Evolutionary conservation across 2,329 filamentous ascomycete species (phyloP).

Genomic region (Paracoccidioides brasiliensis): DNA sequence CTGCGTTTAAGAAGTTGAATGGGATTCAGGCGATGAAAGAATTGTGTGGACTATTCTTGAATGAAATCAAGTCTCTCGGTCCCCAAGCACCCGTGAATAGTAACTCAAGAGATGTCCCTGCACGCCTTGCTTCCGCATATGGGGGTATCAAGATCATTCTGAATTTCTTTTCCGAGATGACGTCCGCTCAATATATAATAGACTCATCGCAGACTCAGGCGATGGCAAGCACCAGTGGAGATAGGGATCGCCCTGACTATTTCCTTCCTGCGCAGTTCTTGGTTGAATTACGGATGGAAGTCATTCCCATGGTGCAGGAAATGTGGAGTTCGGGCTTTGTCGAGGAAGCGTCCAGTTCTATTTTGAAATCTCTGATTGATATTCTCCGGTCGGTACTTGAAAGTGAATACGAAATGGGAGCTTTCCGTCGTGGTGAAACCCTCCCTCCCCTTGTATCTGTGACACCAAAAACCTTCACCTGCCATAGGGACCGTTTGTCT

Average conservation of each 20-base stretch:
- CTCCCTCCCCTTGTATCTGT: constrained; percentile 35
- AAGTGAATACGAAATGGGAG: constrained; percentile 61
- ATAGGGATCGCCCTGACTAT: constrained; percentile 44
- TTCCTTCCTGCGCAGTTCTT: constrained; percentile 64
- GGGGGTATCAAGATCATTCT: constrained; percentile 69
- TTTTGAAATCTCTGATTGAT: constrained; percentile 67
- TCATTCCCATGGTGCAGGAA: constrained; percentile 61
- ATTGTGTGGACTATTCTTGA: constrained; percentile 56
- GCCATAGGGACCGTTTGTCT: constrained; percentile 37
- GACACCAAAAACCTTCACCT: constrained; percentile 39
- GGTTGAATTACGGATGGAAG: constrained; percentile 68
- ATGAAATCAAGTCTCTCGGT: constrained; percentile 40
- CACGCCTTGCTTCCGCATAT: constrained; percentile 39
- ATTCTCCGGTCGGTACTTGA: constrained; percentile 67
- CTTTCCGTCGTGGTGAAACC: constrained; percentile 50
- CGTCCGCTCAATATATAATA: constrained; percentile 64
- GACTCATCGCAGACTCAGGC: constrained; percentile 55
- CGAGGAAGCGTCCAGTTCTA: constrained; percentile 63
- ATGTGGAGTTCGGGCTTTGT: constrained; percentile 80
- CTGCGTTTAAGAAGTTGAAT: constrained; percentile 71
- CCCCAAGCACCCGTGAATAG: constrained; percentile 29
- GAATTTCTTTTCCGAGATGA: constrained; percentile 63
- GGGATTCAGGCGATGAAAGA: constrained; percentile 63
- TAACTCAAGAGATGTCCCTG: constrained; percentile 28
- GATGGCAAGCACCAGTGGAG: constrained; percentile 41